phyloP scores from a whole-genome alignment of 164 flowering plant species.

The Dillenia suffruticosa region DNA sequence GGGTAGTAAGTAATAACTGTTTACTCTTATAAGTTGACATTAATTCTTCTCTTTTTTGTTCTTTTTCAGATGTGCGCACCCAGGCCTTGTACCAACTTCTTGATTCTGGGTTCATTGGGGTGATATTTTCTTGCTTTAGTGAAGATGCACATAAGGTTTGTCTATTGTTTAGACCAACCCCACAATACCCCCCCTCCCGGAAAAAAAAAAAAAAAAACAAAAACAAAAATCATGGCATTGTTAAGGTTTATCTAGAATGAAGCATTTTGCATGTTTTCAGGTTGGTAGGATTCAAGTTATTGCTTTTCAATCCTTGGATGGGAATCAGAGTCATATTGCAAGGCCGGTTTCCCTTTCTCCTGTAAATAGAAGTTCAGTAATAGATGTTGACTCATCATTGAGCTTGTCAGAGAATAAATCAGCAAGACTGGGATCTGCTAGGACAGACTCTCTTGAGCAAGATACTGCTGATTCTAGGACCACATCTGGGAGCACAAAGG shows the following conservation, averaged over 20 bases:
- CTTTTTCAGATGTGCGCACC: constrained; percentile 85
- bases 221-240: too few relatives aligned
- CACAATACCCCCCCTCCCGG: too few relatives aligned
- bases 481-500: constrained; percentile 39
- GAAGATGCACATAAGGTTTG: constrained; percentile 89
- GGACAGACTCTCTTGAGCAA: constrained; percentile 40
- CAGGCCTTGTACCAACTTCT: constrained; percentile 97
- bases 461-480: constrained; percentile 73
- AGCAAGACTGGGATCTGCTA: constrained; percentile 33
- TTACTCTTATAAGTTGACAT: neutral
- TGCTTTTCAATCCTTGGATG: constrained; percentile 96
- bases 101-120: constrained; percentile 95
- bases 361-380: constrained; percentile 38
- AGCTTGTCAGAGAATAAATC: constrained; percentile 49
- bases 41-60: constrained; percentile 8
- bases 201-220: too few relatives aligned
- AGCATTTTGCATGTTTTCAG: constrained; percentile 28
- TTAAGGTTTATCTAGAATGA: neutral
- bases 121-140: constrained; percentile 97
- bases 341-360: constrained; percentile 51
- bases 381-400: constrained; percentile 69
- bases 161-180: neutral
- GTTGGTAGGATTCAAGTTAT: constrained; percentile 96
- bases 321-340: constrained; percentile 54
- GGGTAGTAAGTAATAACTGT: too few relatives aligned